phyloP scores from a whole-genome alignment of 257 asterid genomes.

The Thymus mandschuricus region DNA sequence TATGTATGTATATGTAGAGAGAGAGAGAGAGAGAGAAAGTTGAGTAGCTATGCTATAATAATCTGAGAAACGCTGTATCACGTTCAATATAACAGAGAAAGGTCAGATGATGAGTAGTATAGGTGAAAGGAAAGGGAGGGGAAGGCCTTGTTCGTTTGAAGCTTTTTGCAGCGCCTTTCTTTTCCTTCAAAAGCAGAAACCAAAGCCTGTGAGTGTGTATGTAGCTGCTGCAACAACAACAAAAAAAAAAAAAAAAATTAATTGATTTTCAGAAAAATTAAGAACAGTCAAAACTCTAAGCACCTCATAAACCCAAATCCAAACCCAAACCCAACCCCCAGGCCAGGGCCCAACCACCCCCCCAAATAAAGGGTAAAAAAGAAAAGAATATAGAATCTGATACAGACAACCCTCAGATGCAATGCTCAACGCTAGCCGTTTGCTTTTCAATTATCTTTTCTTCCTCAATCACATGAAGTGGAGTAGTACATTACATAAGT shows the following conservation, averaged over 20 bases:
- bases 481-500: no score
- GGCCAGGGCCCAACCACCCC: background rate
- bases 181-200: slow-evolving; percentile 43
- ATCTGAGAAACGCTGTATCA: slow-evolving; percentile 39
- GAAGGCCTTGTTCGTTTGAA: background rate
- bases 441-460: no score
- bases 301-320: background rate
- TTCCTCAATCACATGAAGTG: no score
- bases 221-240: slow-evolving; percentile 34
- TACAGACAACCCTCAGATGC: slow-evolving; percentile 24
- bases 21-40: slow-evolving; percentile 14
- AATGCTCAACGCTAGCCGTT: no score
- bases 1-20: background rate
- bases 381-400: slow-evolving; percentile 39
- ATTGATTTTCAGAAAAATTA: background rate
- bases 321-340: no score
- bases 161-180: slow-evolving; percentile 40
- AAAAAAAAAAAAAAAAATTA: background rate
- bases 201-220: slow-evolving; percentile 34
- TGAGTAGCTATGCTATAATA: background rate
- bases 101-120: slow-evolving; percentile 32
- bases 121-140: background rate
- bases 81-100: slow-evolving; percentile 42
- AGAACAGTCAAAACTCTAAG: slow-evolving; percentile 27
- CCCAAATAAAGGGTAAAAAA: background rate